Base-by-base conservation (phyloP, 108 stramenopile species). In the Pseudonitzschia multistriata region DNA sequence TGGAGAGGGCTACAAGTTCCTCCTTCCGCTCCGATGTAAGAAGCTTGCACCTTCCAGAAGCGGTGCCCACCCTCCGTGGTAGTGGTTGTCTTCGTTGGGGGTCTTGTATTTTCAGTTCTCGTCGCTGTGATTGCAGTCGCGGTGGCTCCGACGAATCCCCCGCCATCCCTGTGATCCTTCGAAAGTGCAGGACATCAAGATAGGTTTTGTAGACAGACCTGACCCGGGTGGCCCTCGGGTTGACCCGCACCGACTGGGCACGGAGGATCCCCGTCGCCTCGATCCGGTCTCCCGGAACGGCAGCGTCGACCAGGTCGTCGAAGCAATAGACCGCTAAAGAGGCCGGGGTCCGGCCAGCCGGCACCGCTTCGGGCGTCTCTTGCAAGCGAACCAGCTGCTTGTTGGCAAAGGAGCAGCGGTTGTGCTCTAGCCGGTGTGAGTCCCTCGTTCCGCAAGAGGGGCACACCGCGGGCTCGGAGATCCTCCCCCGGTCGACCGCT, bases 331-430 rank as follows among this genome's bases (percentile, higher is more conserved):
- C 74, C 10, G 96, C 87, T 47, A 96, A 84, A 22, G 90, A 94
- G 5, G 96, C 94, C 2, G 99, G 99, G 24, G 99, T 99, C 73
- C 99, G 98, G 30, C 99, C 99, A 21, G 96, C 97, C 14, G 98
- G 98, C 42, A 98, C 97, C 77, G 95, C 88, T 68, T 97, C 96
- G 13, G 99, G 97, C 6, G 96, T 96, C 71, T 99, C 99, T 76
- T 98, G 97, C 25, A 99, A 67, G 37, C 98, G 83, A 7, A 98
- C 89, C 79, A 98, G 78, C 81, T 99, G 99, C 81, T 99, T 99
- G 88, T 99, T 96, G 31, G 85, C 84, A 81, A 94, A 99, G 55
- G 92, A 62, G 67, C 95, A 97, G 24, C 97, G 89, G 82, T 98
- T 99, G 83, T 98, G 97, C 28, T 93, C 62, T 22, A 98, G 75